Base-by-base conservation (phyloP, 1,284 basidiomycete species). In the Anthracocystis panici-leucophaei region DNA sequence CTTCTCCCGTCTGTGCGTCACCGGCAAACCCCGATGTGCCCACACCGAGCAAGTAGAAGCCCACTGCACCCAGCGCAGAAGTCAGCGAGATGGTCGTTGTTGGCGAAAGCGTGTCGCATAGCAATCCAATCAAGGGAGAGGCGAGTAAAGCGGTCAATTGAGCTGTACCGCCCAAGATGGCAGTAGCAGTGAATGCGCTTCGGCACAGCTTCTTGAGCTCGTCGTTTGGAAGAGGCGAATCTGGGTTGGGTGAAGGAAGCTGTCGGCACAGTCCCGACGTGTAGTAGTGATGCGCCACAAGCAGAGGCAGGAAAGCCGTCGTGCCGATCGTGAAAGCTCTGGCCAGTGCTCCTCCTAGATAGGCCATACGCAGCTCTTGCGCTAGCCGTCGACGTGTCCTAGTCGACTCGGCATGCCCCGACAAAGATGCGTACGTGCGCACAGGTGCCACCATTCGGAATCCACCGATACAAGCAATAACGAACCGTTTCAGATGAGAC, bases 231-330 rank as follows among this genome's bases (percentile, higher is more conserved):
- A 79, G 58, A 16, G 69, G 67, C 38, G 58, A 55, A 6, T 63
- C 46, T 5, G 73, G 73, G 11, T 53, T 55, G 9, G 76, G 74
- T n/a, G 74, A 68, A 3, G 78, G 71, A 1, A 78, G 68, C 35
- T 61, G 55, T 41, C 64, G 66, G 41, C 78, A 80, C 0, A 65
- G 52, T 0, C 74, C 74, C 21, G 78, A 79, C 1, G 60, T 63
- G 65, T 80, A 80, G 58, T 72, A 80, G 64, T 76, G 64, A 41
- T 74, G 65, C n/a, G 74, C 60, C 29, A 80, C 64, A 12, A 79
- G 62, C n/a, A 80, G 62, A 16, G 78, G 78, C n/a, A 80, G 51
- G 53, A 80, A 79, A 12, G 78, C 75, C 11, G 78, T 80, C 0
- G 77, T 80, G 41, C 68, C 78, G n/a, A 80, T 80, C 4, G 78